phyloP scores from a whole-genome alignment of 148 eudicot species.

The Rhododendron ovatum region DNA sequence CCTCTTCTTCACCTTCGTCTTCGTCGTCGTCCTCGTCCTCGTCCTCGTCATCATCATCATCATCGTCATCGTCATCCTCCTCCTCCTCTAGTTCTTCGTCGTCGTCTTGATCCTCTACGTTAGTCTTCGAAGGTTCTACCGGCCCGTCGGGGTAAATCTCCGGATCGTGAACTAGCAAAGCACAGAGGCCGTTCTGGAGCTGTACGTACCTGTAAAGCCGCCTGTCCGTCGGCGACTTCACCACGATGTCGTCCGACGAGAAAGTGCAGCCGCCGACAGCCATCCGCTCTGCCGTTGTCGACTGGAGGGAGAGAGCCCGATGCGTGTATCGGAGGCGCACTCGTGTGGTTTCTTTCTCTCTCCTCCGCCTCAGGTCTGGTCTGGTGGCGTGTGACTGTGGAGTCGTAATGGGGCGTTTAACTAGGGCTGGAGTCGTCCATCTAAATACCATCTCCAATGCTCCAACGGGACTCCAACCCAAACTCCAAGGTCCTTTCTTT shows the following conservation, averaged over 20 bases:
- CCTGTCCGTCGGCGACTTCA: constrained; percentile 71
- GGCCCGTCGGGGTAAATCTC: constrained; percentile 49
- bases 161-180: constrained; percentile 84
- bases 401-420: neutral
- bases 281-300: constrained; percentile 22
- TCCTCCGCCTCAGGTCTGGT: neutral
- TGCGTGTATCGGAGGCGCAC: neutral
- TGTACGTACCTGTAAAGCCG: constrained; percentile 65
- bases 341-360: neutral
- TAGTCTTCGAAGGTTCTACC: neutral
- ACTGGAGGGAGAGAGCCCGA: neutral
- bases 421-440: neutral
- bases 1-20: constrained; percentile 17
- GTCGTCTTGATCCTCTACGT: constrained; percentile 15
- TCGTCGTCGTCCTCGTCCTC: constrained; percentile 34
- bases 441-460: neutral
- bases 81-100: constrained; percentile 33
- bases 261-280: constrained; percentile 33
- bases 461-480: neutral
- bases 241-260: constrained; percentile 62
- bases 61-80: constrained; percentile 12
- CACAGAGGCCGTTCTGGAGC: constrained; percentile 75
- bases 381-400: neutral
- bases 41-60: constrained; percentile 21
- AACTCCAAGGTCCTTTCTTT: neutral